Percentiles rank a stretch among this genome's conserved stretches.
These are phyloP conservation scores for Stemphylium vesicarium DNA, from an alignment of 2,329 filamentous ascomycete species.

Conservation along the genomic window DNA sequence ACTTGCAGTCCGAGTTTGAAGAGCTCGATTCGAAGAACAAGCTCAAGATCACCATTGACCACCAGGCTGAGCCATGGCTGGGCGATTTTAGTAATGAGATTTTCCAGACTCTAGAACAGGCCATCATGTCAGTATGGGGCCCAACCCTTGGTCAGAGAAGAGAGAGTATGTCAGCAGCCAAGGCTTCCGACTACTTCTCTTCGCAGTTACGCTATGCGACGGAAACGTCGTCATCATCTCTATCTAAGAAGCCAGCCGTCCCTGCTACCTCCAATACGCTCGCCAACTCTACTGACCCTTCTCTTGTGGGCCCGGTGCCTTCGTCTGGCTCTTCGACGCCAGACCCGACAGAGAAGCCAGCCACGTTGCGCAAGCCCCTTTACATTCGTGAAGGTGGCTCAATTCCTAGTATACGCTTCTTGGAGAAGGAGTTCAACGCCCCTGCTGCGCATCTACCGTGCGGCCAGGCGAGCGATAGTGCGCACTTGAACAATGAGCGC, in stretches of 20 bases:
- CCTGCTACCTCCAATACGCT: conserved; percentile 61
- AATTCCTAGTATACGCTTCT: conserved; percentile 90
- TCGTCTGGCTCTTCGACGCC: conserved; percentile 8
- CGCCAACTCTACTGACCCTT: conserved; percentile 48
- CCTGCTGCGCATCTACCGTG: conserved; percentile 93
- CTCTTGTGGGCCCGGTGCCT: conserved; percentile 12
- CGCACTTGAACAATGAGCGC: conserved; percentile 95
- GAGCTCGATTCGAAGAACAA: conserved; percentile 80
- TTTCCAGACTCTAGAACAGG: conserved; percentile 85
- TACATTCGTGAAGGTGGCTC: conserved; percentile 96
- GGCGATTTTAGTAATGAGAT: conserved; percentile 90
- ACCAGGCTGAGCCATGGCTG: conserved; percentile 94
- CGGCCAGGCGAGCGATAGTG: conserved; percentile 91
- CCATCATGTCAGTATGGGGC: conserved; percentile 85
- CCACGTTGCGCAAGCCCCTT: conserved; percentile 65
- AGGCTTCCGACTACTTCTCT: conserved; percentile 25
- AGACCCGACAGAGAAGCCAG: not conserved
- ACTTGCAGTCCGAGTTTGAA: conserved; percentile 73
- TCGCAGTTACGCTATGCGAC: conserved; percentile 13
- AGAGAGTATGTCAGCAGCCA: conserved; percentile 9
- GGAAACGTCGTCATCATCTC: not conserved
- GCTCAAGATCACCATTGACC: conserved; percentile 83
- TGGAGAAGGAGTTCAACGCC: conserved; percentile 92
- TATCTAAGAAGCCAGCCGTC: conserved; percentile 23
- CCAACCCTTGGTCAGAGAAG: conserved; percentile 52